These are phyloP conservation scores for Exophiala spinifera DNA, from an alignment of 2,329 filamentous ascomycete species.

Conservation along the genomic window DNA sequence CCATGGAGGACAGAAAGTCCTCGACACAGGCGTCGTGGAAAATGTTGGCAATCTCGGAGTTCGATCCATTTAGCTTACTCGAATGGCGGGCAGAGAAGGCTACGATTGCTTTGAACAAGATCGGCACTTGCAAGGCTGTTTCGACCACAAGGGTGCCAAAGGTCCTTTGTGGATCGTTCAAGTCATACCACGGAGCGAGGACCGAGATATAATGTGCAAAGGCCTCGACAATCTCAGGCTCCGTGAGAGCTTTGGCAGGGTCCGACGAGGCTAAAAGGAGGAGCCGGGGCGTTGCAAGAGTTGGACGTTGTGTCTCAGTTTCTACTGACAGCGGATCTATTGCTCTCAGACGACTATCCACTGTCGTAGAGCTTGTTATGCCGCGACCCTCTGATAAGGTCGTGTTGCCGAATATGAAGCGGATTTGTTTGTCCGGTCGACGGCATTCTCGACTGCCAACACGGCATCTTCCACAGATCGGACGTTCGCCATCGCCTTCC, in stretches of 20 bases:
- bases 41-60: conserved; percentile 15
- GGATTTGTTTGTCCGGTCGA: not conserved
- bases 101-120: conserved; percentile 47
- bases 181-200: conserved; percentile 49
- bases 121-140: conserved; percentile 39
- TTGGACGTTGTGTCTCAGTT: not conserved
- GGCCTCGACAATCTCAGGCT: conserved; percentile 11
- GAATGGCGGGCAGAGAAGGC: conserved; percentile 46
- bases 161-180: conserved; percentile 39
- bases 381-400: not conserved
- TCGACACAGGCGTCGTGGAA: conserved; percentile 31
- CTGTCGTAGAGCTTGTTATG: too few species aligned
- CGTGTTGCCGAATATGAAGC: not conserved
- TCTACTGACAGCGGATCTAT: not conserved
- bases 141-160: conserved; percentile 40
- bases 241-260: not conserved
- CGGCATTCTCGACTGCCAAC: not conserved
- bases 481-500: not conserved
- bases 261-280: not conserved
- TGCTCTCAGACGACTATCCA: not conserved
- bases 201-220: conserved; percentile 16
- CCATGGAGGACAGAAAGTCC: conserved; percentile 44
- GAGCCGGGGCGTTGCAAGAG: not conserved
- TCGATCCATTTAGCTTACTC: conserved; percentile 26
- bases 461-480: not conserved